These are phyloP conservation scores for Clavispora asparagi DNA, from an alignment of 805 yeast species.

Conservation along the genomic window DNA sequence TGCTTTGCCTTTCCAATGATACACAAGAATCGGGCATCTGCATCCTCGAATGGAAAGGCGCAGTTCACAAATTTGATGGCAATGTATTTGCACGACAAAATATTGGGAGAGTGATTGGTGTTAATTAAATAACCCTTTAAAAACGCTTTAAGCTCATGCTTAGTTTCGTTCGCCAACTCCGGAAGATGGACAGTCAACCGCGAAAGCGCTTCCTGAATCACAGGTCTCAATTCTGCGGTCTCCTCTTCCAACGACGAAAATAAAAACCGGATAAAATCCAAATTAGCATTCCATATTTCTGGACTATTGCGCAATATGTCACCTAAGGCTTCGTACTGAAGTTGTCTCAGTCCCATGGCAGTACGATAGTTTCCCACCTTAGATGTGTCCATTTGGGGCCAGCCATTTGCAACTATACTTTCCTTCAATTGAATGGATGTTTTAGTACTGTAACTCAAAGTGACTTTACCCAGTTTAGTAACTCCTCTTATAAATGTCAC, in stretches of 20 bases:
- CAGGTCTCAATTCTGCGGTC: slow-evolving; percentile 51
- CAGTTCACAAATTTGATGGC: slow-evolving; percentile 62
- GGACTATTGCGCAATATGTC: slow-evolving; percentile 49
- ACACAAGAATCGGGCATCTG: slow-evolving; percentile 63
- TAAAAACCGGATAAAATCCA: slow-evolving; percentile 56
- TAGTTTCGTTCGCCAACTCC: slow-evolving; percentile 32
- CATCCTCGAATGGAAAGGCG: slow-evolving; percentile 60
- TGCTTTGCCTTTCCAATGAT: slow-evolving; percentile 53
- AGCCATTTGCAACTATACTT: slow-evolving; percentile 51
- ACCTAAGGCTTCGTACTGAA: slow-evolving; percentile 78
- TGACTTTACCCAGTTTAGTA: slow-evolving; percentile 14
- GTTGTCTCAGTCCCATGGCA: slow-evolving; percentile 44
- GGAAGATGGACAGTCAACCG: slow-evolving; percentile 48
- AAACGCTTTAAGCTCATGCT: slow-evolving; percentile 35
- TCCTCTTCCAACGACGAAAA: slow-evolving; percentile 70
- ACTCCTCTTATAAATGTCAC: slow-evolving; percentile 65
- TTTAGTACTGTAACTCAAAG: slow-evolving; percentile 3
- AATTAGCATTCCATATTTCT: slow-evolving; percentile 36
- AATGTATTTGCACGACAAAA: slow-evolving; percentile 44
- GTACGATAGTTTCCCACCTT: slow-evolving; percentile 33
- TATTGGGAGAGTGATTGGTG: slow-evolving; percentile 17
- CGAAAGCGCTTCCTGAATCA: slow-evolving; percentile 69
- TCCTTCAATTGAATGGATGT: slow-evolving; percentile 32
- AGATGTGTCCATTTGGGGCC: slow-evolving; percentile 44
- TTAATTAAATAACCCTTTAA: slow-evolving; percentile 27